Conservation (phyloP, 208 protist species). For the Leishmania tarentolae region DNA sequence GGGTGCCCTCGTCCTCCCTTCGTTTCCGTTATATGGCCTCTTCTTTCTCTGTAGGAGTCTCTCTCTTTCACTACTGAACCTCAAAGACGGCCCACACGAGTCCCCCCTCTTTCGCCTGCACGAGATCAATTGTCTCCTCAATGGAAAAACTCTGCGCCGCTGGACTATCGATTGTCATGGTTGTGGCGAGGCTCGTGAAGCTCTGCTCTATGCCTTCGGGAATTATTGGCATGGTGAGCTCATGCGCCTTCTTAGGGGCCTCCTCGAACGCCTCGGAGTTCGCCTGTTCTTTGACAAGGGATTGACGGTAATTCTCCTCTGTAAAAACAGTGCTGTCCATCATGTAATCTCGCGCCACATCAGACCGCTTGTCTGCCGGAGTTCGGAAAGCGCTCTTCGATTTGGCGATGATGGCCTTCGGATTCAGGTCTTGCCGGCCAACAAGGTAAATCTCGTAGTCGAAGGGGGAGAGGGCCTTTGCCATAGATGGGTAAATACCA, state of each 20-base stretch:
- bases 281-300: constrained; percentile 45
- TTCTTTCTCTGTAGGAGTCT: neutral
- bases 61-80: constrained; percentile 27
- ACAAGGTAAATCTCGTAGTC: constrained; percentile 79
- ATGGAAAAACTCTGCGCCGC: constrained; percentile 41
- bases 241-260: neutral
- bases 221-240: constrained; percentile 7
- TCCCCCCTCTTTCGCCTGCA: constrained; percentile 57
- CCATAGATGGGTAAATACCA: constrained; percentile 68
- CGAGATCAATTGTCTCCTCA: constrained; percentile 59
- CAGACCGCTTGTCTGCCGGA: constrained; percentile 9
- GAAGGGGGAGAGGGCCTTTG: constrained; percentile 60
- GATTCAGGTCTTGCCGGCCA: constrained; percentile 60
- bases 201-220: constrained; percentile 37
- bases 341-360: constrained; percentile 10
- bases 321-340: constrained; percentile 43
- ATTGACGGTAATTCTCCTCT: constrained; percentile 49
- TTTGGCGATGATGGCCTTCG: constrained; percentile 73
- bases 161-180: neutral
- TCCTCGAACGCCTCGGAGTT: constrained; percentile 12
- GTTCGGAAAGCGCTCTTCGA: constrained; percentile 62
- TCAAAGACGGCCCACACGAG: constrained; percentile 83
- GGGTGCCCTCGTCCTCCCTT: neutral
- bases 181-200: constrained; percentile 13
- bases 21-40: neutral